Percentiles rank a stretch among this genome's conserved stretches.
These are phyloP conservation scores for Colletotrichum neosansevieriae DNA, from an alignment of 2,329 filamentous ascomycete genomes.

Conservation along the genomic window DNA sequence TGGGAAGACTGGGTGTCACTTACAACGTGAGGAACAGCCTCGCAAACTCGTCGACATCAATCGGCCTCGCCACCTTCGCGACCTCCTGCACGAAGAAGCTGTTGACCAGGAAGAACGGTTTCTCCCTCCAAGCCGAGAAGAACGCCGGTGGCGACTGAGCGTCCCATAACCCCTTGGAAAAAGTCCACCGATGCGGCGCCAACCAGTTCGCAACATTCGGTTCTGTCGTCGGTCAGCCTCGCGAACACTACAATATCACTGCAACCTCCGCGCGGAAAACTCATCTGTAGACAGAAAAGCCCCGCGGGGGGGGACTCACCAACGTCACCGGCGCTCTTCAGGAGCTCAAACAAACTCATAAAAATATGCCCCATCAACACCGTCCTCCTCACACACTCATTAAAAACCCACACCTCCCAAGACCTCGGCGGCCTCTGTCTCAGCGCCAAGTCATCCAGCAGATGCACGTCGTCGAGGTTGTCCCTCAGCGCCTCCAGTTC, in stretches of 20 bases:
- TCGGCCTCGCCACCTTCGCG: conserved; percentile 51
- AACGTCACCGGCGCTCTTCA: conserved; percentile 45
- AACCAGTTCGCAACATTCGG: conserved; percentile 41
- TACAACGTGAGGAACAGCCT: conserved; percentile 53
- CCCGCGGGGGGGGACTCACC: too few relatives aligned
- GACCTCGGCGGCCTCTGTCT: conserved; percentile 52
- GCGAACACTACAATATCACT: not conserved
- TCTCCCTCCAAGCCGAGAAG: conserved; percentile 58
- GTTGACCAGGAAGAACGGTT: conserved; percentile 52
- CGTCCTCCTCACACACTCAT: conserved; percentile 56
- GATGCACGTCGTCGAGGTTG: conserved; percentile 49
- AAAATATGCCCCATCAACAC: conserved; percentile 50
- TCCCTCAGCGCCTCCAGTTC: conserved; percentile 50
- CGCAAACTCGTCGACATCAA: conserved; percentile 56
- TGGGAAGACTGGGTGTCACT: conserved; percentile 39
- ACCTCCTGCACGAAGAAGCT: conserved; percentile 52
- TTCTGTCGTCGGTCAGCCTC: not conserved
- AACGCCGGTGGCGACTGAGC: conserved; percentile 56
- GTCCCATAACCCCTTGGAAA: conserved; percentile 58
- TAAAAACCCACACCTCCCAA: conserved; percentile 61
- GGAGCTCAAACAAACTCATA: conserved; percentile 49
- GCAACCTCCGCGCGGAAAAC: not conserved
- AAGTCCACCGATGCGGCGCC: conserved; percentile 48
- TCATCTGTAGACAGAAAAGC: not conserved
- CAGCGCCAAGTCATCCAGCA: conserved; percentile 42